A percentile compares a stretch with the other conserved stretches of the same genome.
Evolutionary conservation across 495 filamentous ascomycete genomes (phyloP).

Genomic region (Haplographium delicatum): DNA sequence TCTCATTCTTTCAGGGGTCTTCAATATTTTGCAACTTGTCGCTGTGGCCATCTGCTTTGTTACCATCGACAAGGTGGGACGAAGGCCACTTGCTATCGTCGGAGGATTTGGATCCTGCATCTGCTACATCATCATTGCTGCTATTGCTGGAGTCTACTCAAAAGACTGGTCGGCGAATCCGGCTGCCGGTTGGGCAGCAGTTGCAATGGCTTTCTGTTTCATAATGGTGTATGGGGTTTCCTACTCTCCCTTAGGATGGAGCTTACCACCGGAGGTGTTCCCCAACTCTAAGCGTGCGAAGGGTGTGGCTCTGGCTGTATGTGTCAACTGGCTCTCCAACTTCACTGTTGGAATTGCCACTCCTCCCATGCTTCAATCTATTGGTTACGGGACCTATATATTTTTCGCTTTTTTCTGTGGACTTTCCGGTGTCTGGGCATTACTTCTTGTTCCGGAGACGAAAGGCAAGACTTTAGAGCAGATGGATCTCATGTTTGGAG

Average conservation of each 20-base stretch:
- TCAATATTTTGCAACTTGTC: constrained; percentile 13
- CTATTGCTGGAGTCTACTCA: constrained; percentile 39
- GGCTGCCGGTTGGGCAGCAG: constrained; percentile 43
- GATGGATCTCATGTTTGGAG: constrained; percentile 36
- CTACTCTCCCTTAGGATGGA: constrained; percentile 50
- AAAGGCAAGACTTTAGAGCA: constrained; percentile 26
- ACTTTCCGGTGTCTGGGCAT: constrained; percentile 22
- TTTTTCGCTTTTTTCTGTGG: constrained; percentile 26
- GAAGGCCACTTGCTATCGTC: constrained; percentile 33
- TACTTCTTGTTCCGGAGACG: constrained; percentile 27
- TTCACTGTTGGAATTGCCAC: constrained; percentile 24
- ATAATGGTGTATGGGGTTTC: constrained; percentile 56
- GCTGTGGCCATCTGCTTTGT: constrained; percentile 19
- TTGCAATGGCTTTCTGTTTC: too few species aligned
- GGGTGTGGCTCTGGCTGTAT: constrained; percentile 28
- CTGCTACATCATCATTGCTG: constrained; percentile 44
- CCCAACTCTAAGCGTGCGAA: constrained; percentile 56
- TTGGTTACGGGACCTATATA: constrained; percentile 26
- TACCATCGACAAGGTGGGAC: constrained; percentile 44
- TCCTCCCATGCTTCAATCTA: constrained; percentile 20
- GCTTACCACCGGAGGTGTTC: constrained; percentile 60
- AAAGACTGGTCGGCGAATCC: constrained; percentile 41
- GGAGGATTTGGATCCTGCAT: constrained; percentile 44
- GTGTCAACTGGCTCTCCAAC: constrained; percentile 27
- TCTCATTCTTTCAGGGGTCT: constrained; percentile 34